A percentile compares a stretch with the other conserved stretches of the same genome.
Conservation (phyloP, 495 filamentous ascomycete species). For the Parathielavia appendiculata region DNA sequence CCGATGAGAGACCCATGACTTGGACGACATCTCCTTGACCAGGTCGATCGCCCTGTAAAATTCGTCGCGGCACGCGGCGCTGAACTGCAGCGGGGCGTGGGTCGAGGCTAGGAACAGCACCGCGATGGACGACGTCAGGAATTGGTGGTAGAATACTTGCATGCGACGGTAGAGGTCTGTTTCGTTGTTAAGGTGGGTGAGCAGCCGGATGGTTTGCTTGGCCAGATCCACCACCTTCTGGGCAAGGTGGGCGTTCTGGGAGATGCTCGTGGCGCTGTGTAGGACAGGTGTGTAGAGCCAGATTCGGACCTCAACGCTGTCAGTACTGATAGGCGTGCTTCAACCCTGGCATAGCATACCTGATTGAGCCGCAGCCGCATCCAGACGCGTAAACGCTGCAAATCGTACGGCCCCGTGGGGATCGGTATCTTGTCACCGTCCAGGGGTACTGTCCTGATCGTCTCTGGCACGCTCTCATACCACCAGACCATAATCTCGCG, state of each 20-base stretch:
- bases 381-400: conserved; percentile 56
- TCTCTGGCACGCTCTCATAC: conserved; percentile 51
- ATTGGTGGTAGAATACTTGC: conserved; percentile 83
- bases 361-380: conserved; percentile 69
- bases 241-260: conserved; percentile 61
- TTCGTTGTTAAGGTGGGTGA: conserved; percentile 71
- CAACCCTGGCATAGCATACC: conserved; percentile 16
- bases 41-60: conserved; percentile 84
- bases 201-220: conserved; percentile 70
- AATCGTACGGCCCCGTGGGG: conserved; percentile 37
- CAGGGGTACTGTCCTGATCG: conserved; percentile 26
- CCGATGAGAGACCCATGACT: conserved; percentile 70
- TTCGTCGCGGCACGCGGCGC: conserved; percentile 66
- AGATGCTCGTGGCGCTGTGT: conserved; percentile 69
- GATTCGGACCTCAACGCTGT: conserved; percentile 54
- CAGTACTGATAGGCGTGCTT: not conserved
- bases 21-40: conserved; percentile 72
- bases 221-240: conserved; percentile 70
- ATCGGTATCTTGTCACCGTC: conserved; percentile 20
- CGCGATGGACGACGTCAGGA: conserved; percentile 72
- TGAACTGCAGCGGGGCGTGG: conserved; percentile 75
- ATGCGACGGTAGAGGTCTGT: conserved; percentile 74
- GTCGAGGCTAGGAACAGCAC: conserved; percentile 80
- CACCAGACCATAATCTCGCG: conserved; percentile 66
- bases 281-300: conserved; percentile 78